Base-by-base conservation (phyloP, 169 alveolate species). In the Plasmodium blacklocki region DNA sequence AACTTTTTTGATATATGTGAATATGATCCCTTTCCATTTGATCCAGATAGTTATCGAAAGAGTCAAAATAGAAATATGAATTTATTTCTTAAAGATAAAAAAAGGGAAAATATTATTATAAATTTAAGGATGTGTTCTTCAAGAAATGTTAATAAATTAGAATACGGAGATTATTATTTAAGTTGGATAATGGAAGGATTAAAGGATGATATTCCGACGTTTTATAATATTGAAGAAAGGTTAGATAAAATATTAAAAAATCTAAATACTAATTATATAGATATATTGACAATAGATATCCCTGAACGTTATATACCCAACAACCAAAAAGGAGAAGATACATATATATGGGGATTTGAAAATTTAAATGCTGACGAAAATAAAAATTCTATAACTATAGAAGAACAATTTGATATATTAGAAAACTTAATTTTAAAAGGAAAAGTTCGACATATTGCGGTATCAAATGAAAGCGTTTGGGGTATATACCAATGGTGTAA, bases 271-370 rank as follows among this genome's bases (percentile, higher is more conserved):
- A 96, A 94, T 83, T 93, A 91, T 74, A 66, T 95, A 64, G 97
- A 95, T 73, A 74, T 95, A 49, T 88, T 94, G 49, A 93, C 95
- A 64, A 88, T 95, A 49, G 95, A 91, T 63, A 67, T 73, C 50
- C 97, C 97, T 39, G 91, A 94, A 58, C 96, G 97, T 47, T 95
- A 95, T 71, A 92, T 93, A 21, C 95, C 97, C 8, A 74, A 92
- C 49, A 80, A 95, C 14, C 93, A 71, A 54, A 88, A 91, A 45
- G 97, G 97, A 21, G 97, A 95, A 64, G 97, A 95, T 64, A 95
- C 97, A 32, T 95, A 95, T 88, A 80, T 96, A 74, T 95, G 96
- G 96, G 96, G 94, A 1, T 93, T 85, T 80, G 74, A 89, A 66
- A 73, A 47, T 50, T 64, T 70, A 59, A 52, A 67, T 19, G 59